Evolutionary conservation across 2,329 filamentous ascomycete genomes (phyloP), one percentile per base, ranked within the genome.

Genomic region (Aspergillus tanneri): DNA sequence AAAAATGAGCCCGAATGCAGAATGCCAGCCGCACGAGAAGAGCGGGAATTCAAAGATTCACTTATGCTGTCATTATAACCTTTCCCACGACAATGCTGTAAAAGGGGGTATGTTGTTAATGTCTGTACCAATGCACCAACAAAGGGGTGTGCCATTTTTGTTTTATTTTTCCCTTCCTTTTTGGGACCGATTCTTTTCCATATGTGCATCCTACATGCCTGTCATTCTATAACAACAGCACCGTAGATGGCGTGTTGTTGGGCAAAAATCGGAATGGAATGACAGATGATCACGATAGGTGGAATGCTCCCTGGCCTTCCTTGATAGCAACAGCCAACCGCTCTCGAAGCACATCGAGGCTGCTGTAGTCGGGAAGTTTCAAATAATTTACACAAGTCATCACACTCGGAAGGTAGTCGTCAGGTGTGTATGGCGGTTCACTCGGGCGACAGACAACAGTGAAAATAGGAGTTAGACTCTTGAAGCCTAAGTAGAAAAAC

Each of bases 361-460:
- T 84, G 57, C 85, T 92, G 72, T 99, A 99, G 71, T 99, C 90
- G 16, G 93, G 93, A 64, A 99, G 80, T 73, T 99, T 99, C 62
- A 99, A 83, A 68, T 99, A 99, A 71, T 99, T 99, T 72, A 96
- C 93, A 69, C 95, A 99, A 9, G 95, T 99, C 95, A 99, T 99
- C 68, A 99, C 95, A 67, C 91, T 97, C 10, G 95, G 93, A n/a
- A 99, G 80, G 64, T 97, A 99, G 73, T 99, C 93, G 65, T 99
- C 93, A 4, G 92, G 92, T 3, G 86, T 87, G 69, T 91, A 93
- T 2, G 93, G 93, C 12, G 90, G 84, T 66, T 99, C 93, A 69
- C 89, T 95, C n/a, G 92, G 92, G 71, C 96, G 96, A 79, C 93
- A 97, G 35, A 99, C 93, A 54, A 99, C 93, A 3, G 93, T 99